phyloP scores from a whole-genome alignment of 768 basidiomycete genomes.

The Tulasnella sp. region DNA sequence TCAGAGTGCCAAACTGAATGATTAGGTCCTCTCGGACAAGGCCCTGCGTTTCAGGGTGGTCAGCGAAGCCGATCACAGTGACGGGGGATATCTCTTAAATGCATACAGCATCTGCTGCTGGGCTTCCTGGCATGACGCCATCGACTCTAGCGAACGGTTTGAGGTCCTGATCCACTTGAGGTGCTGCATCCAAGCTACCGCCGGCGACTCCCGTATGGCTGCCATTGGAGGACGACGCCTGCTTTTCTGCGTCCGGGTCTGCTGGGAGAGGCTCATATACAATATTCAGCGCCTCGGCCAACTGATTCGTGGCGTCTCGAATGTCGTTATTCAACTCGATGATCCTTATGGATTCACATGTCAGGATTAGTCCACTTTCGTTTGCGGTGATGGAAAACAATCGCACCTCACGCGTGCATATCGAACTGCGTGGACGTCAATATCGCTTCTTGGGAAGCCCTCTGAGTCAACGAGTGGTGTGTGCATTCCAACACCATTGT shows the following conservation, averaged over 20 bases:
- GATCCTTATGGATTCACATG: constrained; percentile 29
- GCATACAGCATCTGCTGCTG: constrained; percentile 70
- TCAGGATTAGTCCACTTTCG: constrained; percentile 40
- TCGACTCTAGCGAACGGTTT: constrained; percentile 73
- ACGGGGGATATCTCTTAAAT: constrained; percentile 16
- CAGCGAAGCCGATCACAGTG: neutral
- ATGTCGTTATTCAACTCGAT: constrained; percentile 75
- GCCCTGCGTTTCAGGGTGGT: constrained; percentile 36
- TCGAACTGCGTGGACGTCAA: constrained; percentile 73
- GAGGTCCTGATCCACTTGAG: constrained; percentile 19
- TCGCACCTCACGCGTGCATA: constrained; percentile 31
- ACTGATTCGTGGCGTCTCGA: constrained; percentile 47
- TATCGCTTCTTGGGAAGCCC: constrained; percentile 77
- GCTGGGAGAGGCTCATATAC: constrained; percentile 43
- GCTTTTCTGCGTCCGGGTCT: constrained; percentile 12
- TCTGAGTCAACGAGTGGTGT: constrained; percentile 74
- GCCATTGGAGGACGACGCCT: neutral
- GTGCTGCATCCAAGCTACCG: neutral
- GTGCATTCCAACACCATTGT: constrained; percentile 48
- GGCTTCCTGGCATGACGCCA: constrained; percentile 66
- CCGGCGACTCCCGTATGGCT: constrained; percentile 14
- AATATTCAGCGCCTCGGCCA: constrained; percentile 54
- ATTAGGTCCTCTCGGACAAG: constrained; percentile 59
- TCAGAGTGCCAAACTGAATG: constrained; percentile 59
- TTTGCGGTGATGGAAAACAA: neutral